phyloP scores from a whole-genome alignment of 179 eudicot species.

The Silene vulgaris region DNA sequence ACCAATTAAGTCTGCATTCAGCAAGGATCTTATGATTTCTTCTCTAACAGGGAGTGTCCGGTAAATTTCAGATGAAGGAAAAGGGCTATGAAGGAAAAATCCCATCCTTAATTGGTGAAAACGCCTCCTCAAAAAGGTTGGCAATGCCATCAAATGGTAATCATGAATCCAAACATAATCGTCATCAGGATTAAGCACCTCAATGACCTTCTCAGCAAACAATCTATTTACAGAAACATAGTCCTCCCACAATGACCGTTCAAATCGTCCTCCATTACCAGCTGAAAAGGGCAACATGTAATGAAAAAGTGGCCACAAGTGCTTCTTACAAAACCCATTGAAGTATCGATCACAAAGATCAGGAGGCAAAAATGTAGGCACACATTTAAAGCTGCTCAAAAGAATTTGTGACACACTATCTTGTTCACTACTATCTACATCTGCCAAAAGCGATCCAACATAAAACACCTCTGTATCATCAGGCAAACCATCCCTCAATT shows the following conservation, averaged over 20 bases:
- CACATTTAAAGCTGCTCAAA: conserved; percentile 62
- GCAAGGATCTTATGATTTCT: conserved; percentile 69
- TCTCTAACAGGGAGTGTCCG: conserved; percentile 85
- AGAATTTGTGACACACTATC: conserved; percentile 71
- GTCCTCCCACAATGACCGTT: conserved; percentile 81
- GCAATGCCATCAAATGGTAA: conserved; percentile 81
- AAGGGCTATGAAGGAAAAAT: conserved; percentile 77
- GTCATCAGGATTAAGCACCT: conserved; percentile 80
- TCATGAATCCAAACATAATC: conserved; percentile 92
- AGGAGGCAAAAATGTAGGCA: conserved; percentile 68
- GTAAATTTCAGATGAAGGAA: conserved; percentile 83
- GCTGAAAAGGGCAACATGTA: conserved; percentile 81
- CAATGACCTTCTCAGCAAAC: conserved; percentile 71
- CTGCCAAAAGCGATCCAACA: conserved; percentile 69
- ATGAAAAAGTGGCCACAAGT: conserved; percentile 87
- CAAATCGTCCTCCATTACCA: conserved; percentile 70
- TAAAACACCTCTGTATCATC: conserved; percentile 79
- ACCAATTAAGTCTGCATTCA: conserved; percentile 70
- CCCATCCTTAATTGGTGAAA: conserved; percentile 78
- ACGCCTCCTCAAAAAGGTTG: conserved; percentile 75
- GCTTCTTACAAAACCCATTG: conserved; percentile 84
- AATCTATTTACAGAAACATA: conserved; percentile 73
- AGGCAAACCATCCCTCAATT: conserved; percentile 67
- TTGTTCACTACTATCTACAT: conserved; percentile 70
- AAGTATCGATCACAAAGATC: conserved; percentile 52